A percentile compares a stretch with the other conserved stretches of the same genome.
Conservation (phyloP, 2,329 filamentous ascomycete genomes). For the Orbilia blumenaviensis region DNA sequence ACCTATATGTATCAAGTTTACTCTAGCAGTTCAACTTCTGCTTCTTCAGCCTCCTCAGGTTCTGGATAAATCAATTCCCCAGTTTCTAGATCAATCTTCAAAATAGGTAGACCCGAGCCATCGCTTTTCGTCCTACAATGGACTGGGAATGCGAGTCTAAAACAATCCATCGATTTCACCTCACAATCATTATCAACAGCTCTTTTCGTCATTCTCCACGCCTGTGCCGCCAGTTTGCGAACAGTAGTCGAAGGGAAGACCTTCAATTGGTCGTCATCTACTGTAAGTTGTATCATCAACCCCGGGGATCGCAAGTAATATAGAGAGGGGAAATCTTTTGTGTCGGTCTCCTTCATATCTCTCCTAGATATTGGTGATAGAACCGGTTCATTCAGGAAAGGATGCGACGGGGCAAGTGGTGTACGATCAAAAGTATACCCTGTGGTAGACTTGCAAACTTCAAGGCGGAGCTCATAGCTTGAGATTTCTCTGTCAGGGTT, state of each 20-base stretch:
- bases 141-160: not conserved
- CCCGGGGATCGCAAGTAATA: not conserved
- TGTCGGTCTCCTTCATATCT: not conserved
- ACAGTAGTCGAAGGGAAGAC: not conserved
- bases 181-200: not conserved
- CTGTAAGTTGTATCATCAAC: not conserved
- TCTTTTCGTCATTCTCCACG: not conserved
- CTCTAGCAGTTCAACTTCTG: too few species aligned
- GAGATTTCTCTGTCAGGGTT: not conserved
- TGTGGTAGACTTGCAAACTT: not conserved
- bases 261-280: not conserved
- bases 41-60: not conserved
- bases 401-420: not conserved
- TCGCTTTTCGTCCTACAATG: not conserved
- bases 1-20: too few species aligned
- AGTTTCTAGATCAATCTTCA: not conserved
- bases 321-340: not conserved
- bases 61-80: not conserved
- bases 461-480: not conserved
- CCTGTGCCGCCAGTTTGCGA: not conserved
- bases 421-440: not conserved
- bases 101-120: not conserved
- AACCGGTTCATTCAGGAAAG: not conserved
- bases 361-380: not conserved
- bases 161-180: not conserved